A percentile compares a stretch with the other conserved stretches of the same genome.
These are phyloP conservation scores for Mycena galopus DNA, from an alignment of 768 basidiomycete species.

Conservation along the genomic window DNA sequence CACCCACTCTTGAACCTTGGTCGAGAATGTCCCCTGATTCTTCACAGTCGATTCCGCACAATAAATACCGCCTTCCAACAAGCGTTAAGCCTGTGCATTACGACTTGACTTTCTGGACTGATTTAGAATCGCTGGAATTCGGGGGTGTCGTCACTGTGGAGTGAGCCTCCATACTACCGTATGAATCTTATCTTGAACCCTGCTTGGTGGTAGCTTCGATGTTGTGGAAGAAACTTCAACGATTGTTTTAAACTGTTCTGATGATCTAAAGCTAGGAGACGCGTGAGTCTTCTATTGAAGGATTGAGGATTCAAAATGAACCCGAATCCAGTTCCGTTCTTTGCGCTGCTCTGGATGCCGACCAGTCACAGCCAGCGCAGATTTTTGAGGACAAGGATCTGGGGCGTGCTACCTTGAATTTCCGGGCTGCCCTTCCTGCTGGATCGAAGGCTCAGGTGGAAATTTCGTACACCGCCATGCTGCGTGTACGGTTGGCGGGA, in stretches of 20 bases:
- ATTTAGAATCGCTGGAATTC: not conserved
- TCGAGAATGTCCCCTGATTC: constrained; percentile 13
- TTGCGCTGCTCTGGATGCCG: not conserved
- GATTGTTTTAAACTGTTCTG: not conserved
- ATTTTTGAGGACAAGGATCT: not conserved
- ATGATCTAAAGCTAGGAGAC: not conserved
- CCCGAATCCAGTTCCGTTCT: not conserved
- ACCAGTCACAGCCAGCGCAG: not conserved
- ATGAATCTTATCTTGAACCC: not conserved
- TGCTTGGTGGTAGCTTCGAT: not conserved
- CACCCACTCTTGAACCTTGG: not conserved
- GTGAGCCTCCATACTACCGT: not conserved
- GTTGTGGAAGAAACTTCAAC: not conserved
- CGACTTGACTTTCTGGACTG: not conserved
- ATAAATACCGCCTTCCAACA: constrained; percentile 73
- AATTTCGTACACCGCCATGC: not conserved
- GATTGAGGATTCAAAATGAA: not conserved
- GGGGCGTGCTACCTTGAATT: not conserved
- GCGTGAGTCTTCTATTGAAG: not conserved
- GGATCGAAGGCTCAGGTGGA: not conserved
- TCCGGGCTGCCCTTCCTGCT: not conserved
- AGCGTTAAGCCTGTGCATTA: constrained; percentile 81
- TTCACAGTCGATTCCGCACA: constrained; percentile 8
- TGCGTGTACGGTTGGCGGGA: no score
- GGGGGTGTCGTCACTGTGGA: not conserved